Evolutionary conservation across 768 basidiomycete genomes (phyloP).

Genomic region (Psilocybe tampanensis): DNA sequence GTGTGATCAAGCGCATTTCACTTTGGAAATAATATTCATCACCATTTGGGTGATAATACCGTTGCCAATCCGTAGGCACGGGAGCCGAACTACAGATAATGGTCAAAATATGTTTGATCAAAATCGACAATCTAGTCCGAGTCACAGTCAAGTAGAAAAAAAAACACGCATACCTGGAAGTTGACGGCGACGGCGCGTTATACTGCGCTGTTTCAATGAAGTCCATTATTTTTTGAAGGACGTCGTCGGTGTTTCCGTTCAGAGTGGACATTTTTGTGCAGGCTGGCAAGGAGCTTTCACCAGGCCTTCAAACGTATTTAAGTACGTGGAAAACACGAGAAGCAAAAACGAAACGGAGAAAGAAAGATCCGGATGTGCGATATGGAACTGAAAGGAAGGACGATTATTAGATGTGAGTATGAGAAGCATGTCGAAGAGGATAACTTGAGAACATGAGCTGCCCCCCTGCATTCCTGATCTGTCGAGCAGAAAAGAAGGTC

Average conservation of each 20-base stretch:
- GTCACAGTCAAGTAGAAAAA: too few relatives aligned
- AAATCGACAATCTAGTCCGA: conserved; percentile 1
- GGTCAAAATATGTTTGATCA: conserved; percentile 7
- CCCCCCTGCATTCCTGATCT: conserved; percentile 11
- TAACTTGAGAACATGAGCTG: conserved; percentile 11
- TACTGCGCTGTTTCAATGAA: conserved; percentile 25
- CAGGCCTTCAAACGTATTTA: conserved; percentile 12
- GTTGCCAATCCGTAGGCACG: conserved; percentile 34
- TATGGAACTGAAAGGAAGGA: conserved; percentile 19
- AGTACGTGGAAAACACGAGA: conserved; percentile 9
- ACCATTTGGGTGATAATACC: conserved; percentile 44
- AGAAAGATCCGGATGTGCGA: conserved; percentile 14
- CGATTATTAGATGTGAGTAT: conserved; percentile 15
- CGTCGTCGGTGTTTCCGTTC: conserved; percentile 7
- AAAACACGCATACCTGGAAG: conserved; percentile 10
- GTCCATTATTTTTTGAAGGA: conserved; percentile 19
- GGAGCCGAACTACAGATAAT: conserved; percentile 17
- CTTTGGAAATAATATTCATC: conserved; percentile 46
- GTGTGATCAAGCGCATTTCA: conserved; percentile 36
- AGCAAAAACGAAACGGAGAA: conserved; percentile 10
- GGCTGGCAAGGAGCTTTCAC: neutral
- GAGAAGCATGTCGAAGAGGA: conserved; percentile 19
- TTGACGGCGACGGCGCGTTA: conserved; percentile 15
- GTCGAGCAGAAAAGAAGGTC: conserved; percentile 9
- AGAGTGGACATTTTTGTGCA: conserved; percentile 11